A percentile compares a stretch with the other conserved stretches of the same genome.
phyloP scores from a whole-genome alignment of 1,284 basidiomycete species.

The Exsudoporus floridanus region DNA sequence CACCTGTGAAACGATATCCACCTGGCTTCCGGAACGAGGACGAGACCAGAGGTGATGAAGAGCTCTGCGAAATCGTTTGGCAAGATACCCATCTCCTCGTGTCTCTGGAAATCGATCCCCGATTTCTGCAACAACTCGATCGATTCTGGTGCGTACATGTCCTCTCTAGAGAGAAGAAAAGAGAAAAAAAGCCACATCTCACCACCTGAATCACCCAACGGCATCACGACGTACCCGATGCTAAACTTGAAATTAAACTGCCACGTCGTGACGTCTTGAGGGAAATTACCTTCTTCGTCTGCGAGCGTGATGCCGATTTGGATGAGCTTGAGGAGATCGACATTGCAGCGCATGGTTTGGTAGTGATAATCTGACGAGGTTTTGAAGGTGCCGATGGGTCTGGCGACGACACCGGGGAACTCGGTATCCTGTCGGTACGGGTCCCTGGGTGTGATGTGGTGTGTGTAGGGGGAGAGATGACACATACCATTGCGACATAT shows the following conservation, averaged over 20 bases:
- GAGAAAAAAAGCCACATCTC: background rate
- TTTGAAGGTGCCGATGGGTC: constrained; percentile 95
- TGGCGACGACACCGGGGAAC: constrained; percentile 97
- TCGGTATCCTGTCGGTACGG: constrained; percentile 81
- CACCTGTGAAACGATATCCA: constrained; percentile 99
- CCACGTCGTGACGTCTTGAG: constrained; percentile 91
- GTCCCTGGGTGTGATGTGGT: constrained; percentile 4
- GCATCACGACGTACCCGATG: constrained; percentile 61
- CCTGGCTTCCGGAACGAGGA: constrained; percentile 85
- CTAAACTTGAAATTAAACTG: constrained; percentile 99
- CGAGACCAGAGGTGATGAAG: constrained; percentile 94
- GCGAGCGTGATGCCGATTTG: constrained; percentile 95
- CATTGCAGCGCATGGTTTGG: constrained; percentile 99
- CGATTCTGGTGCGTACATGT: constrained; percentile 98
- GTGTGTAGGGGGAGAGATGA: background rate
- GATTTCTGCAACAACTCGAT: constrained; percentile 94
- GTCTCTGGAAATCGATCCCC: constrained; percentile 93
- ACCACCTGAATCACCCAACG: background rate
- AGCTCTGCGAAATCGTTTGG: constrained; percentile 97
- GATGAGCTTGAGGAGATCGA: constrained; percentile 96
- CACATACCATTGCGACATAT: constrained; percentile 89
- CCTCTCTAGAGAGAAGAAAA: constrained; percentile 36
- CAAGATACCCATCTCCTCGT: constrained; percentile 89
- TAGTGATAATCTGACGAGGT: constrained; percentile 99
- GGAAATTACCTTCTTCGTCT: constrained; percentile 90